phyloP scores from a whole-genome alignment of 2,329 filamentous ascomycete species.

The Grosmannia serpens region DNA sequence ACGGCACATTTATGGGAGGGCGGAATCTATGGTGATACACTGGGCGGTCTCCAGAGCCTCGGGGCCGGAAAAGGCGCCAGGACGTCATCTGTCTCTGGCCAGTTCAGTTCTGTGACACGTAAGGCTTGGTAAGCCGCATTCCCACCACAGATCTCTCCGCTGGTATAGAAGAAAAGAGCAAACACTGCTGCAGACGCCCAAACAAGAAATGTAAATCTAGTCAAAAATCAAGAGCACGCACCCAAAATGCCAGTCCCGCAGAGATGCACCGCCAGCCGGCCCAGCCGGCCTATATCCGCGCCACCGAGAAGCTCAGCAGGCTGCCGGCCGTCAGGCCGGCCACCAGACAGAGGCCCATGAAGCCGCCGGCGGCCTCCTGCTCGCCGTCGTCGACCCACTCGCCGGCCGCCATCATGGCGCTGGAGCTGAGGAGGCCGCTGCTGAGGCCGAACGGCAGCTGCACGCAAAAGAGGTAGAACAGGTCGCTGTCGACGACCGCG shows the following conservation, averaged over 20 bases:
- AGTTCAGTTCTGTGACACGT: too few species aligned
- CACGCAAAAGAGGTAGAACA: slow-evolving; percentile 77
- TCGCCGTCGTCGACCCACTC: slow-evolving; percentile 75
- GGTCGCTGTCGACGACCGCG: slow-evolving; percentile 63
- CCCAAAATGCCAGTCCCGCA: background rate
- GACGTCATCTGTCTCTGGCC: too few species aligned
- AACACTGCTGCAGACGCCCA: background rate
- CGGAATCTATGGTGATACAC: too few species aligned
- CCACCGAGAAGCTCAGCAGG: slow-evolving; percentile 70
- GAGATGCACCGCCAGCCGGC: too few species aligned
- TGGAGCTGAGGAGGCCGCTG: slow-evolving; percentile 79
- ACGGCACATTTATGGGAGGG: too few species aligned
- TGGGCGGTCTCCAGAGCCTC: too few species aligned
- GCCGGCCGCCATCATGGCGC: slow-evolving; percentile 81
- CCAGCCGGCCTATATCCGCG: slow-evolving; percentile 28
- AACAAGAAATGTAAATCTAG: background rate
- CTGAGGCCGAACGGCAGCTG: slow-evolving; percentile 74
- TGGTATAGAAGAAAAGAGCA: background rate
- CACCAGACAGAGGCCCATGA: slow-evolving; percentile 89
- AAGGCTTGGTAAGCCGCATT: too few species aligned
- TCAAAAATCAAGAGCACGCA: background rate
- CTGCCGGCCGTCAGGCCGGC: slow-evolving; percentile 76
- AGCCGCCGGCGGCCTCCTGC: slow-evolving; percentile 78
- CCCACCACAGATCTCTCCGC: too few species aligned
- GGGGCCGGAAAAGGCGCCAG: too few species aligned